Evolutionary conservation across 164 flowering plant genomes (phyloP).

Genomic region (Kalanchoe fedtschenkoi): DNA sequence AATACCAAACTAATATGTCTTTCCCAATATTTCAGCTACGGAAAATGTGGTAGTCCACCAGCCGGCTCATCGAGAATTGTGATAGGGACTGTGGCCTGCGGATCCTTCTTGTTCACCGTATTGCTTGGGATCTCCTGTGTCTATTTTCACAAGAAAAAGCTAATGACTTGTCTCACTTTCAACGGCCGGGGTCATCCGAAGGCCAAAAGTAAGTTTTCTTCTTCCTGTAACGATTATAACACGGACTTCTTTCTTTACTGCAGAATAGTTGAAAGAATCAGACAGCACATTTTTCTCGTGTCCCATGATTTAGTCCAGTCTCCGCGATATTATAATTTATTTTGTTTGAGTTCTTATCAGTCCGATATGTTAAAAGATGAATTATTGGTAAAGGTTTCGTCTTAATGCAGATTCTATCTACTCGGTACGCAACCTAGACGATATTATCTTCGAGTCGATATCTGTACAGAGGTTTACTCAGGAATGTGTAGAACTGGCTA

Average conservation of each 20-base stretch:
- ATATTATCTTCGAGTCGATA: slow-evolving; percentile 28
- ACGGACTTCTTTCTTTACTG: not conserved
- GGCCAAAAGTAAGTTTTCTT: slow-evolving; percentile 35
- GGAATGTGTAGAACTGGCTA: slow-evolving; percentile 38
- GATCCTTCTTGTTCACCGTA: slow-evolving; percentile 30
- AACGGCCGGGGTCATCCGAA: slow-evolving; percentile 15
- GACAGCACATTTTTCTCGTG: no score
- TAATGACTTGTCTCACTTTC: slow-evolving; percentile 11
- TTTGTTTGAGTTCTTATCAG: not conserved
- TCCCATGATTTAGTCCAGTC: no score
- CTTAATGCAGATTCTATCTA: slow-evolving; percentile 45
- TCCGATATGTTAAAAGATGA: not conserved
- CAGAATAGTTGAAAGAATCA: no score
- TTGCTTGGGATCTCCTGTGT: slow-evolving; percentile 22
- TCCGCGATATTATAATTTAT: no score
- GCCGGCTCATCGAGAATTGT: slow-evolving; percentile 9
- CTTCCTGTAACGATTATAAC: not conserved
- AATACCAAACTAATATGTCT: not conserved
- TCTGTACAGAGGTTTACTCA: slow-evolving; percentile 36
- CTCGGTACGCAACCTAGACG: slow-evolving; percentile 43
- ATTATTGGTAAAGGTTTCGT: not conserved
- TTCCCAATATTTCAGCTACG: slow-evolving; percentile 29
- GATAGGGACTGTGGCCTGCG: slow-evolving; percentile 36
- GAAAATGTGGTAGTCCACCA: slow-evolving; percentile 26
- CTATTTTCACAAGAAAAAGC: slow-evolving; percentile 21